Evolutionary conservation across 306 rosid genomes (phyloP), one percentile per base, ranked within the genome.

Genomic region (Senna siamea): DNA sequence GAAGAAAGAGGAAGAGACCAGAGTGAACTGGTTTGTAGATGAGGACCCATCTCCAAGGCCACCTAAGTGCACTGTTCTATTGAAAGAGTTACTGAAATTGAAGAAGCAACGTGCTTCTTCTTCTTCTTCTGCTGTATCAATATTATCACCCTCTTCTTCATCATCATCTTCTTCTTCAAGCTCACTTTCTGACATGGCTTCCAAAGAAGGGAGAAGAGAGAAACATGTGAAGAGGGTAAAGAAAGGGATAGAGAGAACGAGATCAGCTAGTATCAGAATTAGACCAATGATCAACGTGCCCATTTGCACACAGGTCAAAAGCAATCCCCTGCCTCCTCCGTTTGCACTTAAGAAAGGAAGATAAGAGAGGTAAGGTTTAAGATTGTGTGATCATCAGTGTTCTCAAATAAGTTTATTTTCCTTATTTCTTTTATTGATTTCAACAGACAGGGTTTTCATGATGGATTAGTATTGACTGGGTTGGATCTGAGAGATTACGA

Each of bases 21-120:
- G 93, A 85, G 92, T 78, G 28, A 89, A 77, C 64, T 95, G 98
- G 97, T 90, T 92, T 81, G 88, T 90, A 13, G 99, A 95, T 78
- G 99, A 95, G 46, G 97, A 95, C 53, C 99, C 99, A 0, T 95
- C 99, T 79, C 97, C 99, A 10, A 90, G 99, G 69, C 99, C 99
- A 40, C 98, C 99, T 1, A 95, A 90, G 79, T 95, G 99, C 78
- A 92, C 99, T 41, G 96, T 95, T 74, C 71, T 95, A 20, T 95
- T 98, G 99, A 95, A 95, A 77, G 99, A 95, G 82, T 86, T 95
- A 26, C 70, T 95, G 23, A 89, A 90, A 86, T 87, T 95, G 89
- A 95, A 87, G 98, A 95, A 95, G 87, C 98, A 95, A 73, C 91
- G 97, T 1, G 85, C 96, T 56, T 86, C 65, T 15, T 91, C 99